Evolutionary conservation across 768 basidiomycete species (phyloP), one percentile per base, ranked within the genome.

Genomic region (Suillus paluster): DNA sequence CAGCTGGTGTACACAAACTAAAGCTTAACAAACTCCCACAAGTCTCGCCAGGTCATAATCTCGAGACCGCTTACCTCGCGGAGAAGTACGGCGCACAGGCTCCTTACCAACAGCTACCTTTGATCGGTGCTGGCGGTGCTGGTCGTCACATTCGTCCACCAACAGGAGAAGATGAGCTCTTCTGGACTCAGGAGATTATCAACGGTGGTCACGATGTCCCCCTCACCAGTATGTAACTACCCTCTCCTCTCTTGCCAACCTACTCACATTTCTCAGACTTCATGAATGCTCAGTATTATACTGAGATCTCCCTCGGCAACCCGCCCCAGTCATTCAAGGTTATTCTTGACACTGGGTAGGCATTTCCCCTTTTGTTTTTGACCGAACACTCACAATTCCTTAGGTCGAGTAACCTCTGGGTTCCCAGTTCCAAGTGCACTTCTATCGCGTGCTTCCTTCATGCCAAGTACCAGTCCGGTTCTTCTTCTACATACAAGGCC

Each of bases 251-350:
- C 44, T n/a, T 30, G 56, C 41, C 54, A 54, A 63, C 50, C 63
- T 44, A 66, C 60, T 52, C 50, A 65, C 59, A 38, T 5, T 23
- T 58, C 23, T 19, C 60, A 97, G 96, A 98, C 82, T 99, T 94
- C 79, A 88, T 96, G 88, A 99, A 99, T 74, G 96, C 97, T 39
- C 96, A 99, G 75, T 99, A 99, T 78, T 99, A 85, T 73, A 84
- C 95, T 21, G 91, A 95, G 64, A 97, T 99, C 63, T 72, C 81
- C 1, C 74, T 98, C 59, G 97, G 97, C 17, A 84, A 81, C 1
- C 97, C 97, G 23, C 84, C 94, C 39, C 97, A 99, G 76, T 78
- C 71, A 4, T 97, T 96, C 84, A 95, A 97, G 78, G 95, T 97
- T 70, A 87, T 97, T 63, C 86, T 98, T 61, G 96, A 98, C 74